Evolutionary conservation across 2,329 filamentous ascomycete genomes (phyloP).

Genomic region (Hymenoscyphus salicellus): DNA sequence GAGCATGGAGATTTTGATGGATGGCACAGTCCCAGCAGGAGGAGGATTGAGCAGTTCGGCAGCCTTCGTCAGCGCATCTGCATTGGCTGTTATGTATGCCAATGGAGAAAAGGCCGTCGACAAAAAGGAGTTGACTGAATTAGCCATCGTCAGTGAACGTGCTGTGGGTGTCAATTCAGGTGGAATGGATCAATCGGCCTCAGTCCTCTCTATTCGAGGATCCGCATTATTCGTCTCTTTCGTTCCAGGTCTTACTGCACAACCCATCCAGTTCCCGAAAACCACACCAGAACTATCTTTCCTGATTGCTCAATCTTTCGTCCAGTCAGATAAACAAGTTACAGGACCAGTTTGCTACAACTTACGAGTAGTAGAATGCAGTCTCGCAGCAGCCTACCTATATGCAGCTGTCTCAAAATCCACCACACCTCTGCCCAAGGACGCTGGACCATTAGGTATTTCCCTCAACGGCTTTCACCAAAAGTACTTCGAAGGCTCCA

Average conservation of each 20-base stretch:
- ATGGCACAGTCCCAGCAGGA: conserved; percentile 88
- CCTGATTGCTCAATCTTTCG: conserved; percentile 90
- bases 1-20: conserved; percentile 83
- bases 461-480: conserved; percentile 86
- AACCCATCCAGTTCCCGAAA: conserved; percentile 76
- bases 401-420: conserved; percentile 56
- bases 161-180: conserved; percentile 95
- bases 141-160: conserved; percentile 91
- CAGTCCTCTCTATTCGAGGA: conserved; percentile 84
- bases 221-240: conserved; percentile 90
- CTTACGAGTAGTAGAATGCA: conserved; percentile 92
- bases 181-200: conserved; percentile 97
- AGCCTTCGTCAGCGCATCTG: conserved; percentile 86
- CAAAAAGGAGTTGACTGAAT: conserved; percentile 87
- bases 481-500: conserved; percentile 58
- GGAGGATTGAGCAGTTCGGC: conserved; percentile 92
- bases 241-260: conserved; percentile 70
- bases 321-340: conserved; percentile 90
- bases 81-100: conserved; percentile 81
- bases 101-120: conserved; percentile 76
- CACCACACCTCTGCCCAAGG: conserved; percentile 63
- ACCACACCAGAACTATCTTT: conserved; percentile 83
- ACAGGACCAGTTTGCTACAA: conserved; percentile 96
- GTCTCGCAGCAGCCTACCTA: conserved; percentile 73
- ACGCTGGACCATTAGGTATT: conserved; percentile 78